These are phyloP conservation scores for Tanacetum coccineum DNA, from an alignment of 129 eudicot species.

Conservation along the genomic window DNA sequence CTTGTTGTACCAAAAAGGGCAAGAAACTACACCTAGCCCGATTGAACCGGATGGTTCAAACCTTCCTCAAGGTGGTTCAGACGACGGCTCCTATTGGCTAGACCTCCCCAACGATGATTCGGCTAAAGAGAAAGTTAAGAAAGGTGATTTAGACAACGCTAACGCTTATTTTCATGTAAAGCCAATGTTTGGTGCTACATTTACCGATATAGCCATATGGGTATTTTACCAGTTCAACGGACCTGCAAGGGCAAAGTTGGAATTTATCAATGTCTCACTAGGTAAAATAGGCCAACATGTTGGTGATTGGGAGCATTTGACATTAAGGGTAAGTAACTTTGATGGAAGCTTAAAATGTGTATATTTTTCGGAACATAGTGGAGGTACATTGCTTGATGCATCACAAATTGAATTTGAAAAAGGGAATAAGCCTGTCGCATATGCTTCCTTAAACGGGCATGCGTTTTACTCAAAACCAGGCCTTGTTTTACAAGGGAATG, in stretches of 20 bases:
- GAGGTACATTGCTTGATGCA: slow-evolving; percentile 41
- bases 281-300: slow-evolving; percentile 69
- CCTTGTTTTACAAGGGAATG: slow-evolving; percentile 51
- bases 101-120: slow-evolving; percentile 54
- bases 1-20: slow-evolving; percentile 56
- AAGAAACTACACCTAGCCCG: slow-evolving; percentile 44
- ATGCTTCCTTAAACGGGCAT: slow-evolving; percentile 49
- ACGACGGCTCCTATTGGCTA: slow-evolving; percentile 60
- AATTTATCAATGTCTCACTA: slow-evolving; percentile 34
- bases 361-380: slow-evolving; percentile 47
- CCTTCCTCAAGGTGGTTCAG: slow-evolving; percentile 69
- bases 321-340: slow-evolving; percentile 48
- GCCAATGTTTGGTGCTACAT: slow-evolving; percentile 68
- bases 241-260: slow-evolving; percentile 50
- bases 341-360: slow-evolving; percentile 34
- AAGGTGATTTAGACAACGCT: slow-evolving; percentile 45
- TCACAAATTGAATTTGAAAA: slow-evolving; percentile 35
- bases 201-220: slow-evolving; percentile 68
- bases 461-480: slow-evolving; percentile 42
- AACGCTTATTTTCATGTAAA: slow-evolving; percentile 59
- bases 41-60: slow-evolving; percentile 51
- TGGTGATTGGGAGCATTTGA: slow-evolving; percentile 60
- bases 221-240: slow-evolving; percentile 84
- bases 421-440: slow-evolving; percentile 39
- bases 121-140: slow-evolving; percentile 44